Evolutionary conservation across 495 filamentous ascomycete genomes (phyloP), one percentile per base, ranked within the genome.

Genomic region (Tricharina praecox): DNA sequence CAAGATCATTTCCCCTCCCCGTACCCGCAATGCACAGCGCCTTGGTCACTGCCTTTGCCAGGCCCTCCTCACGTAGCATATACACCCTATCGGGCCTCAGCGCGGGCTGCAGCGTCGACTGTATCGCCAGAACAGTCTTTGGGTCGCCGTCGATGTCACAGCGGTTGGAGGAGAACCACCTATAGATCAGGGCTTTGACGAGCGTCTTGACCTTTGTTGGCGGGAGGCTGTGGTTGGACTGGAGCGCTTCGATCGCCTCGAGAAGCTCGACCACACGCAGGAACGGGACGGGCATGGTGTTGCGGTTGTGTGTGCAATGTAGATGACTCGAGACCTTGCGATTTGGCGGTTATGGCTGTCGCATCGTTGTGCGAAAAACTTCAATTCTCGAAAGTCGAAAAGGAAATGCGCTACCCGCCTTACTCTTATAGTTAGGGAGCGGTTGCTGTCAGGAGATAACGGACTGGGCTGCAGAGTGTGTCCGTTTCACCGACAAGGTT

Each of bases 51-150:
- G 79, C 67, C 23, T 67, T 68, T 28, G 76, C 72, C 1, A 93
- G 66, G 2, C 66, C 68, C 10, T 62, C 62, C 13, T 71, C 68
- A 50, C 81, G 71, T 0, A 90, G 63, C 48, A 64, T 66, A 59
- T 85, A 93, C 7, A 84, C 78, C 19, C 84, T 70, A 58, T 93
- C 85, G 0, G 70, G 71, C 46, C 83, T 68, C 54, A 73, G 77
- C 49, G 82, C 76, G 0, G 85, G 85, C 15, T 86, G 71, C 11
- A 93, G 65, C 23, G 76, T 74, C 2, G 79, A 84, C 0, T 90
- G 68, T 18, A 90, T 63, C 0, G 78, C 76, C 1, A 72, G 62
- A 26, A 54, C 30, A 61, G 63, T 51, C 77, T 67, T 2, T 24
- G 55, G 41, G 25, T 53, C 38, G 32, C 40, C 23, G n/a, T 28